Evolutionary conservation across 441 rosid species (phyloP).

Genomic region (Bocquillonia castaneifolia): DNA sequence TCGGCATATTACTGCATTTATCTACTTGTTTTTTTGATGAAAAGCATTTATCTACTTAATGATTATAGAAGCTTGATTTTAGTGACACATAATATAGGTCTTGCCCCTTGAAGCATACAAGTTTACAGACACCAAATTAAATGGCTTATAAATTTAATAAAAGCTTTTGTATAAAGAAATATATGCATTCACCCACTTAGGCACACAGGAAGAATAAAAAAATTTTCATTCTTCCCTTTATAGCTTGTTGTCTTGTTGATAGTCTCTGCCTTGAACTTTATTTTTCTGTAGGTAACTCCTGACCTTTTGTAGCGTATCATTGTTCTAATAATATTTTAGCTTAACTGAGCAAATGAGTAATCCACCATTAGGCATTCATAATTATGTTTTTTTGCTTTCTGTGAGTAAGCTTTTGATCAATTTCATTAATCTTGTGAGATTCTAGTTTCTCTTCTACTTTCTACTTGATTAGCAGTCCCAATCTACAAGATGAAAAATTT

Average conservation of each 20-base stretch:
- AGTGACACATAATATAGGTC: not conserved
- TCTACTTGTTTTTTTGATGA: too few species aligned
- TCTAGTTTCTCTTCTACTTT: not conserved
- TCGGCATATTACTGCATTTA: not conserved
- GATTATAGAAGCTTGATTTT: not conserved
- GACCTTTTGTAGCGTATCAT: not conserved
- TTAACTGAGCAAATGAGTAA: not conserved
- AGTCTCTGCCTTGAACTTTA: not conserved
- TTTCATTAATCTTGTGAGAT: not conserved
- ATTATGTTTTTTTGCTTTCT: not conserved
- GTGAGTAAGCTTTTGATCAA: not conserved
- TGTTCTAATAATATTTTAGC: not conserved
- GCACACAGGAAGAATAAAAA: not conserved
- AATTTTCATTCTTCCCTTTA: not conserved
- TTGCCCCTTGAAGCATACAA: not conserved
- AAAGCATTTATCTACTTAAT: not conserved
- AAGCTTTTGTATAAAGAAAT: not conserved
- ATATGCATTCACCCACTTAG: not conserved
- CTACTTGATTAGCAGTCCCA: not conserved
- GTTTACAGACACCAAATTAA: not conserved
- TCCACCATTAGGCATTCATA: not conserved
- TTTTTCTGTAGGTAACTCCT: not conserved
- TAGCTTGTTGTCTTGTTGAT: not conserved
- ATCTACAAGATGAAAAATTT: too few species aligned
- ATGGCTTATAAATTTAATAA: not conserved